Conservation (phyloP, 2,329 filamentous ascomycete species). For the Claviceps capensis region DNA sequence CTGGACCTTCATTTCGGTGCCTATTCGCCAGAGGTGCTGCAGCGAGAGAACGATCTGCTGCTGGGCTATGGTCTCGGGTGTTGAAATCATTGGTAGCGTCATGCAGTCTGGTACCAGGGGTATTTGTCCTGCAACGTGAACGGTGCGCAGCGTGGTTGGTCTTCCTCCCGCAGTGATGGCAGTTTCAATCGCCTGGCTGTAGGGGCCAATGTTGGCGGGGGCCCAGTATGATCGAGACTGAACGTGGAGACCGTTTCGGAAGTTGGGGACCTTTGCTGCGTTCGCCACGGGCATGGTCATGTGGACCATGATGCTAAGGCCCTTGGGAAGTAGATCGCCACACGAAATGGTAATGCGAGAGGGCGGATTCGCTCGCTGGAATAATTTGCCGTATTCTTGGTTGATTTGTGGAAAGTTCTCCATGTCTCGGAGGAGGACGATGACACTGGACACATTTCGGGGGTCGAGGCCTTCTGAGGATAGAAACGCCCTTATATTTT, state of each 20-base stretch:
- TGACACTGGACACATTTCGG: conserved; percentile 35
- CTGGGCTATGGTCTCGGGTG: conserved; percentile 26
- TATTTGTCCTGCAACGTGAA: conserved; percentile 82
- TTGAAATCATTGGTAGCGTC: conserved; percentile 32
- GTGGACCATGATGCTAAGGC: conserved; percentile 46
- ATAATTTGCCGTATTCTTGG: conserved; percentile 58
- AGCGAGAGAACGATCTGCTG: conserved; percentile 58
- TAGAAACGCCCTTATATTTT: conserved; percentile 29
- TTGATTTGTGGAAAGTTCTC: conserved; percentile 66
- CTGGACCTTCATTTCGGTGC: conserved; percentile 52
- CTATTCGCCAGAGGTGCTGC: conserved; percentile 84
- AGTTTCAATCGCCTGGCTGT: conserved; percentile 71
- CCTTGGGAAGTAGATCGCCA: conserved; percentile 48
- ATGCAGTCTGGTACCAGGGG: conserved; percentile 73
- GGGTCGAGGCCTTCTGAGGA: conserved; percentile 15
- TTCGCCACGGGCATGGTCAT: conserved; percentile 24
- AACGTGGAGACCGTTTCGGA: conserved; percentile 62
- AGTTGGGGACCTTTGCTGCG: conserved; percentile 4
- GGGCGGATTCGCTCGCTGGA: conserved; percentile 67
- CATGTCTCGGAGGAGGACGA: conserved; percentile 68
- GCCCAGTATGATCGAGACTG: conserved; percentile 95
- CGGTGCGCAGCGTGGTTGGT: conserved; percentile 17
- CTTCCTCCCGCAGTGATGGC: conserved; percentile 13
- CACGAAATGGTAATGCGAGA: conserved; percentile 73
- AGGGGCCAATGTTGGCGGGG: conserved; percentile 92